Evolutionary conservation across 2,329 filamentous ascomycete species (phyloP).

Genomic region (Fusarium tricinctum): DNA sequence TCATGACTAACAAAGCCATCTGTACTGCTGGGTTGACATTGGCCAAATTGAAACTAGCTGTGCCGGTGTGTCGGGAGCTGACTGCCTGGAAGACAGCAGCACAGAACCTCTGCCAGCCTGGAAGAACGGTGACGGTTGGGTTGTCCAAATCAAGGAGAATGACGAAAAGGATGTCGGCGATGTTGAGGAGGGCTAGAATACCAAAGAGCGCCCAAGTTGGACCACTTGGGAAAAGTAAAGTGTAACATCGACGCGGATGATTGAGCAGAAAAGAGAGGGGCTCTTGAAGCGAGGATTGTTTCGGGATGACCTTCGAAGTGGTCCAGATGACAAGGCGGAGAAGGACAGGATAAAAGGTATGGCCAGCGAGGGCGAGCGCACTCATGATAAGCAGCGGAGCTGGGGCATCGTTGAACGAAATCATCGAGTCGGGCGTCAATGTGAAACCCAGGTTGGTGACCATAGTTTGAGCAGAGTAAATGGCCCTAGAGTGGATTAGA

Average conservation of each 20-base stretch:
- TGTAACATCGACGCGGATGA: slow-evolving; percentile 74
- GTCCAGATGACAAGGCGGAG: slow-evolving; percentile 71
- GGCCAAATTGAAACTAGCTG: slow-evolving; percentile 64
- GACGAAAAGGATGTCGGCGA: slow-evolving; percentile 69
- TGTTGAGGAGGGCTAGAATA: slow-evolving; percentile 66
- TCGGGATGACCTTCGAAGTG: slow-evolving; percentile 62
- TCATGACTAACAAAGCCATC: slow-evolving; percentile 73
- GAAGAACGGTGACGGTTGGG: slow-evolving; percentile 61
- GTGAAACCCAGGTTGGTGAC: slow-evolving; percentile 67
- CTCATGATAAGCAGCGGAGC: slow-evolving; percentile 63
- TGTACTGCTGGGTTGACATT: slow-evolving; percentile 68
- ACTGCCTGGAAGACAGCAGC: slow-evolving; percentile 71
- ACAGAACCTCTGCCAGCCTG: slow-evolving; percentile 62
- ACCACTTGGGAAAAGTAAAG: slow-evolving; percentile 70
- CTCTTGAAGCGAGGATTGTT: slow-evolving; percentile 56
- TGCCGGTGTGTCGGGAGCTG: slow-evolving; percentile 64
- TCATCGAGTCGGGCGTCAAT: slow-evolving; percentile 68
- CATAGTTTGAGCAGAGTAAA: slow-evolving; percentile 66
- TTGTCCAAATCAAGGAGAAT: slow-evolving; percentile 66
- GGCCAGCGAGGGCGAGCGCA: slow-evolving; percentile 65
- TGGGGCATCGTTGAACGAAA: slow-evolving; percentile 61
- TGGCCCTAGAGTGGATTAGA: slow-evolving; percentile 54
- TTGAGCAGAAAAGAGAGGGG: slow-evolving; percentile 70
- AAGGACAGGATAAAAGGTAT: slow-evolving; percentile 70
- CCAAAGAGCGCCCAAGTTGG: slow-evolving; percentile 71